phyloP scores from a whole-genome alignment of 495 filamentous ascomycete species.

The Lentithecium fluviatile region DNA sequence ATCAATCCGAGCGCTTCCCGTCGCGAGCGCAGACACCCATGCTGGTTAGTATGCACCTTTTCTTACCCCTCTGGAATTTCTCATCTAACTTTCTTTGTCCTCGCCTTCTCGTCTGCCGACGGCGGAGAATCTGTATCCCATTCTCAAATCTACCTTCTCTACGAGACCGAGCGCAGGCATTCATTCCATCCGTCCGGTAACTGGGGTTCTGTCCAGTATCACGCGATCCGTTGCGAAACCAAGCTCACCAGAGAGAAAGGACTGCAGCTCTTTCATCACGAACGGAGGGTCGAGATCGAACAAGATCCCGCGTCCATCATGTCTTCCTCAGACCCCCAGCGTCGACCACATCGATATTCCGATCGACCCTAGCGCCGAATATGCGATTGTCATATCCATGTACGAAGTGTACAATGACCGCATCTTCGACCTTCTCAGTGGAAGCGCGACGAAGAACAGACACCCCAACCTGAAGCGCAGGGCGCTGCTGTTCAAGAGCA shows the following conservation, averaged over 20 bases:
- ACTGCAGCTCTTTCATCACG: constrained; percentile 44
- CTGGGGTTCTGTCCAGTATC: constrained; percentile 28
- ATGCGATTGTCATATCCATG: constrained; percentile 90
- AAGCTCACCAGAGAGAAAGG: constrained; percentile 48
- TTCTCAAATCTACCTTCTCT: constrained; percentile 19
- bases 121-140: constrained; percentile 26
- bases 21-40: constrained; percentile 81
- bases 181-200: constrained; percentile 35
- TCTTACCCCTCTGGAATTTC: not conserved
- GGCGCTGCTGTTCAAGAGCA: constrained; percentile 81
- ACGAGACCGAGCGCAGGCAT: constrained; percentile 20
- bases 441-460: constrained; percentile 45
- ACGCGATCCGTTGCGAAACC: constrained; percentile 43
- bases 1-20: constrained; percentile 55
- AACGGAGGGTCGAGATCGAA: constrained; percentile 27
- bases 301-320: constrained; percentile 51
- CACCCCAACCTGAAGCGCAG: constrained; percentile 59
- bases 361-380: constrained; percentile 72
- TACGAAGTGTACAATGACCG: constrained; percentile 99
- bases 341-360: constrained; percentile 65
- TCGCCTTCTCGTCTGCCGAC: constrained; percentile 1
- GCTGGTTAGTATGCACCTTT: constrained; percentile 57
- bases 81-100: constrained; percentile 9
- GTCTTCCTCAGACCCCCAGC: constrained; percentile 69
- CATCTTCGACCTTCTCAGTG: constrained; percentile 86